Conservation (phyloP, 179 eudicot species). For the Silene coronaria region DNA sequence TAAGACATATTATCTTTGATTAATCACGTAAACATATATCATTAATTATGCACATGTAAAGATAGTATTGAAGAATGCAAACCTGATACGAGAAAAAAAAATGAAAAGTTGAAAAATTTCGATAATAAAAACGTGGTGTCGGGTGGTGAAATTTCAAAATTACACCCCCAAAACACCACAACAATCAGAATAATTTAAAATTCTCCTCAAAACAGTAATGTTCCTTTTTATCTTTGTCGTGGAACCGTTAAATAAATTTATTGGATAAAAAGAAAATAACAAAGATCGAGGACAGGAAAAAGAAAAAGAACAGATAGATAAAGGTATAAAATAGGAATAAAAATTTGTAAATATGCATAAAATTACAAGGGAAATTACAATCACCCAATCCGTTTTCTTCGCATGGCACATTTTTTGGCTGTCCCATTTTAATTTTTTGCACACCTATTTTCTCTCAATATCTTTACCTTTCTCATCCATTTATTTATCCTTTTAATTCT, state of each 20-base stretch:
- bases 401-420: background rate
- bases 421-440: background rate
- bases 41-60: background rate
- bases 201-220: background rate
- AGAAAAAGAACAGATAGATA: background rate
- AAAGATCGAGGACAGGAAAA: constrained; percentile 1
- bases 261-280: background rate
- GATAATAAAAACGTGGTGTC: background rate
- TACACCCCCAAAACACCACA: constrained; percentile 10
- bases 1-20: background rate
- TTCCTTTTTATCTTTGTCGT: background rate
- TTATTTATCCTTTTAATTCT: background rate
- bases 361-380: background rate
- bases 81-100: constrained; percentile 14
- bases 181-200: constrained; percentile 11
- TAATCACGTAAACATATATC: background rate
- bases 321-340: background rate
- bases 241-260: background rate
- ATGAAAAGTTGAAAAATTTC: constrained; percentile 19
- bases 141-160: background rate
- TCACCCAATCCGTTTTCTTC: constrained; percentile 16
- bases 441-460: background rate
- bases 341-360: background rate
- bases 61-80: background rate
- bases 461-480: background rate